phyloP scores from a whole-genome alignment of 2,329 filamentous ascomycete species.

The Diaporthe citri region DNA sequence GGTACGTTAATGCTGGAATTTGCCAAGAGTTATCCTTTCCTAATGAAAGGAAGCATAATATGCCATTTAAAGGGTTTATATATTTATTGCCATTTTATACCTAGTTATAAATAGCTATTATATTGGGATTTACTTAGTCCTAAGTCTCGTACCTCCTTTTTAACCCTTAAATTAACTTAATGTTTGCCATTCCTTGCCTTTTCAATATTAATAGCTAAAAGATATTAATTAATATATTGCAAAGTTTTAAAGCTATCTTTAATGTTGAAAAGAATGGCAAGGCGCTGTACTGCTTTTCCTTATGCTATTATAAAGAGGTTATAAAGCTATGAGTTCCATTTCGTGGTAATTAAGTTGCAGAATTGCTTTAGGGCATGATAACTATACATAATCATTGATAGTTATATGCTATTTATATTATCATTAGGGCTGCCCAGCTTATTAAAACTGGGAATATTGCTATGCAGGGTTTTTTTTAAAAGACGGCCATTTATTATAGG shows the following conservation, averaged over 20 bases:
- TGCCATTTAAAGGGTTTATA: neutral
- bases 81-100: neutral
- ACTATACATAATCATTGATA: neutral
- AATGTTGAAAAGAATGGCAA: neutral
- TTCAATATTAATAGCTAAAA: neutral
- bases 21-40: neutral
- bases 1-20: neutral
- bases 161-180: neutral
- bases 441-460: neutral
- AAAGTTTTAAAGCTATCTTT: neutral
- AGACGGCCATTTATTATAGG: neutral
- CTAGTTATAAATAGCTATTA: neutral
- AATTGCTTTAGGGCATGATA: neutral
- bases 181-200: neutral
- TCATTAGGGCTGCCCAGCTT: neutral
- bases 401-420: neutral
- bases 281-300: neutral
- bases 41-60: neutral
- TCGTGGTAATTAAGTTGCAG: neutral
- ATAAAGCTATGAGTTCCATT: neutral
- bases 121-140: neutral
- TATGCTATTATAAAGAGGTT: neutral
- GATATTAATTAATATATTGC: neutral
- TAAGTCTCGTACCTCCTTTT: neutral
- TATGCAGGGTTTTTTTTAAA: neutral